Evolutionary conservation across 208 protist species (phyloP), one percentile per base, ranked within the genome.

Genomic region (Phytomonas francai): DNA sequence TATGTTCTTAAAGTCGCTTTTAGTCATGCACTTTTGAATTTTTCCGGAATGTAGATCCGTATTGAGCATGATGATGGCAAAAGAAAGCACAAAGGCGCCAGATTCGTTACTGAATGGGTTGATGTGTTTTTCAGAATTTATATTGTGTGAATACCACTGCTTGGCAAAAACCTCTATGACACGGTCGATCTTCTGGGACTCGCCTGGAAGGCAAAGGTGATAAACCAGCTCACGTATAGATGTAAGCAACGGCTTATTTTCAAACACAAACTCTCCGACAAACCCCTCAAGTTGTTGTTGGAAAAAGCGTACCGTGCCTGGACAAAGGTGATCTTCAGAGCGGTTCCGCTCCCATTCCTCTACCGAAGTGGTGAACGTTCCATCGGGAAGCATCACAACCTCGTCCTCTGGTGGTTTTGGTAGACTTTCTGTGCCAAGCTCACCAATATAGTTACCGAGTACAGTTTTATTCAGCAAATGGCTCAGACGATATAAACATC

Each of bases 11-110:
- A 98, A 99, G 63, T 97, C 93, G 9, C 80, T 80, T 33, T 91
- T 72, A 42, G 94, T 97, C 90, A 99, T 98, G 68, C 96, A 96
- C 29, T 95, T 91, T 31, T 88, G 82, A 30, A 98, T 80, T 66
- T 92, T 89, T 28, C 92, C 89, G 14, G 89, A 98, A 80, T 99
- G 98, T 67, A 97, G 84, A 75, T 99, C 98, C 0, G 98, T 99
- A 81, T 99, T 98, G n/a, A 99, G 91, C 97, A 99, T 99, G 63
- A 99, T 99, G 57, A 99, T 95, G 27, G 96, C 93, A 77, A 98
- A 99, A 14, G 98, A 97, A 3, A 99, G 85, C 58, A 99, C 82
- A 80, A 95, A 97, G 11, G 91, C 88, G 12, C 82, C 89, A 36
- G 83, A 82, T 27, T 90, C 76, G 67, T 75, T 86, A 61, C 76